Percentiles rank a stretch among this genome's conserved stretches.
Conservation (phyloP, 75 land plant genomes). For the Picea glauca region DNA sequence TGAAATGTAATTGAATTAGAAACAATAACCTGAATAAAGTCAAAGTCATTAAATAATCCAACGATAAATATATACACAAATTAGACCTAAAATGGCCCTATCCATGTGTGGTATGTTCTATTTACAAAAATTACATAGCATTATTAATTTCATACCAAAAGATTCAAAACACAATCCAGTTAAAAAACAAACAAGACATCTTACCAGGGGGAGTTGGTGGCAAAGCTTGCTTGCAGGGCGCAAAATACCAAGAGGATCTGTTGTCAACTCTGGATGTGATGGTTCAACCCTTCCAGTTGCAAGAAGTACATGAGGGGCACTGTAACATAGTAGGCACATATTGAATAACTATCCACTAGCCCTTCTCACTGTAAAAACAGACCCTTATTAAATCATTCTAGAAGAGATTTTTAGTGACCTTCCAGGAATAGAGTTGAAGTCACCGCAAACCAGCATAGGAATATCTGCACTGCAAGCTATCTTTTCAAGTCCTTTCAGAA, state of each 20-base stretch:
- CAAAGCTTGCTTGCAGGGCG: conserved; percentile 37
- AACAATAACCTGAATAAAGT: neutral
- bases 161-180: neutral
- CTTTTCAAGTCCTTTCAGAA: conserved; percentile 23
- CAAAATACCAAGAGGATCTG: conserved; percentile 27
- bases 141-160: too few species aligned
- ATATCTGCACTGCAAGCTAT: conserved; percentile 12
- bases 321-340: conserved; percentile 9
- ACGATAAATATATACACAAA: too few species aligned
- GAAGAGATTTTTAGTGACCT: conserved; percentile 15
- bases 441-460: conserved; percentile 35
- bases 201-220: conserved; percentile 28
- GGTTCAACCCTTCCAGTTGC: conserved; percentile 30
- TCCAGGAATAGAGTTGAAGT: conserved; percentile 36
- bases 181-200: neutral
- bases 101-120: too few species aligned
- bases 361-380: neutral
- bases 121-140: too few species aligned
- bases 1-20: conserved; percentile 1
- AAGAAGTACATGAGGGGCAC: conserved; percentile 33
- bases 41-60: too few species aligned
- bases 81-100: too few species aligned
- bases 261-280: conserved; percentile 26
- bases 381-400: neutral
- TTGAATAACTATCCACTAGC: neutral